Evolutionary conservation across 1,139 yeast species (phyloP), one percentile per base, ranked within the genome.

Genomic region (Scheffersomyces parashehatae): DNA sequence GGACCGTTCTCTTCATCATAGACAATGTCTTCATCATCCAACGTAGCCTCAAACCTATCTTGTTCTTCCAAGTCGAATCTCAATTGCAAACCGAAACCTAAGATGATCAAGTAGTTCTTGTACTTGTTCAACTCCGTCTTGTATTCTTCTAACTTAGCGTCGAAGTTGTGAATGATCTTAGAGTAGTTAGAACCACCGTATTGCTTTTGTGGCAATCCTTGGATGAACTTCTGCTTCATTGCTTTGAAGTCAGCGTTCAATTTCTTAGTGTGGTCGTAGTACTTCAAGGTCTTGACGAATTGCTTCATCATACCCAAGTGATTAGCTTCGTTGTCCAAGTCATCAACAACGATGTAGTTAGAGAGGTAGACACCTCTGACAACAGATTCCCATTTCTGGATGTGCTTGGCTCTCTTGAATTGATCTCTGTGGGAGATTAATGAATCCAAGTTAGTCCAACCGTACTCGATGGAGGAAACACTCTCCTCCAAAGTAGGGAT

Each of bases 381-480:
- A 28, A 71, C 47, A 8, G 66, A 65, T 52, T 73, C 78, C 76
- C 77, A 74, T 53, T 65, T 70, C 43, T 61, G 62, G 40, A 74
- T 67, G 41, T 53, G 52, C 49, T 63, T 71, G 37, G 56, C 47
- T 53, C 67, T 70, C 53, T 68, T 73, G 53, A 74, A 71, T 31
- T 58, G 55, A 36, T 62, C 64, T 43, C 61, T 64, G 37, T 60
- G 55, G 31, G 52, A 45, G 41, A 65, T 60, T 40, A 72, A 56
- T 13, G 52, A 65, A 53, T 81, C 82, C 63, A 60, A 65, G 54
- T 64, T 65, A 47, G 69, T 79, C 97, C 96, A 90, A 4, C 97
- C 97, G 59, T 83, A 88, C 56, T 89, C 96, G 37, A 82, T 77
- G 37, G 87, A 85, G 2, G 90, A 79, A 10, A 88, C 80, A 46